Evolutionary conservation across 306 rosid genomes (phyloP).

Genomic region (Vachellia pachyceras): DNA sequence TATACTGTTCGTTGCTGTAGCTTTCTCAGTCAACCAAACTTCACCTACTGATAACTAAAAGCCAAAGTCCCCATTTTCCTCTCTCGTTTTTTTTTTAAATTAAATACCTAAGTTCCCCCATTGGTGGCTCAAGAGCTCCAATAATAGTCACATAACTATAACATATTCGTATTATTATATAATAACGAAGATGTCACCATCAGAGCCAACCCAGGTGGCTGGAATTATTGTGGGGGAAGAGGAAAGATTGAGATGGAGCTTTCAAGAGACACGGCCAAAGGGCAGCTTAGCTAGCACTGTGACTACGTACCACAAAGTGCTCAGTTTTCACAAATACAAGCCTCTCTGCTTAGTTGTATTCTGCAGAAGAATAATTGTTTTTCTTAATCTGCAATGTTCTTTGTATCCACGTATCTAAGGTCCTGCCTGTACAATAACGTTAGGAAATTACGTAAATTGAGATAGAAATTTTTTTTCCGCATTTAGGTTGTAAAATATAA

Average conservation of each 20-base stretch:
- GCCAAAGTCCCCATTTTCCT: background rate
- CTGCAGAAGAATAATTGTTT: background rate
- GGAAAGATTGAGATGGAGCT: constrained; percentile 60
- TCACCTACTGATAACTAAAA: constrained; percentile 27
- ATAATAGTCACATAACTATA: constrained; percentile 17
- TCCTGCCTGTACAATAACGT: no score
- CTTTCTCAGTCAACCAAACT: constrained; percentile 53
- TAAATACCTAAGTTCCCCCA: background rate
- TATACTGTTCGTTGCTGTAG: constrained; percentile 54
- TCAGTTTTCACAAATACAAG: background rate
- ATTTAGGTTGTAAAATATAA: no score
- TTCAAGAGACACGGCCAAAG: constrained; percentile 43
- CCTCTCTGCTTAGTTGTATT: background rate
- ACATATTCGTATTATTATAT: background rate
- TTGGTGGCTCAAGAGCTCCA: constrained; percentile 31
- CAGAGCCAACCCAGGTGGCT: constrained; percentile 53
- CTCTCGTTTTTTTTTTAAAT: background rate
- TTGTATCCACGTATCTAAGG: no score
- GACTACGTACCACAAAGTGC: constrained; percentile 17
- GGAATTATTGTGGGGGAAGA: constrained; percentile 52
- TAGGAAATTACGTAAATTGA: no score
- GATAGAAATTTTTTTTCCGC: no score
- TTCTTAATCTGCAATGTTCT: background rate
- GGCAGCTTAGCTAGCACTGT: constrained; percentile 24
- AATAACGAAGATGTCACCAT: constrained; percentile 37